Evolutionary conservation across 2,329 filamentous ascomycete genomes (phyloP).

Genomic region (Penicillium rolfsii): DNA sequence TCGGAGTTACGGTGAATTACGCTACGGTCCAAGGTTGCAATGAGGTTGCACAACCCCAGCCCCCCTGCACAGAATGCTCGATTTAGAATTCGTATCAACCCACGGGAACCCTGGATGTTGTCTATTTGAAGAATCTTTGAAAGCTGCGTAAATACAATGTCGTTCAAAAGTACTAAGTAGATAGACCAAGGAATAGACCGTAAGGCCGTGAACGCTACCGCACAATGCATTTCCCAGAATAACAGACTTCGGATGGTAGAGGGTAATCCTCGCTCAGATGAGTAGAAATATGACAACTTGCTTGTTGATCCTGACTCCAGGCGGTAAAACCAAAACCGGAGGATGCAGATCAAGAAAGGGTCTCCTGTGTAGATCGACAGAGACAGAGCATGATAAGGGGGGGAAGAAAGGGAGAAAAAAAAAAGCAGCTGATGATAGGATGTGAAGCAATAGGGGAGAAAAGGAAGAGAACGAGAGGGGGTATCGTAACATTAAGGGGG

Average conservation of each 20-base stretch:
- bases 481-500: constrained; percentile 42
- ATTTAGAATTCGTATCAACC: neutral
- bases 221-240: constrained; percentile 37
- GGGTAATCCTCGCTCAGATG: constrained; percentile 31
- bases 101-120: neutral
- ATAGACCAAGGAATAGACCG: constrained; percentile 14
- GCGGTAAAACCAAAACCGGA: constrained; percentile 14
- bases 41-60: neutral
- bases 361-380: constrained; percentile 22
- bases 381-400: neutral
- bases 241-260: constrained; percentile 18
- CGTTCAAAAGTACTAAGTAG: constrained; percentile 19
- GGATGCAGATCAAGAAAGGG: constrained; percentile 14
- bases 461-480: constrained; percentile 20
- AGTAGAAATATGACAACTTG: constrained; percentile 29
- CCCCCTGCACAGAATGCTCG: neutral
- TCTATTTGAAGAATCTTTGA: neutral
- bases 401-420: constrained; percentile 6
- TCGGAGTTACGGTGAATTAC: constrained; percentile 16
- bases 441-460: neutral
- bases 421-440: constrained; percentile 16
- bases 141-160: constrained; percentile 19
- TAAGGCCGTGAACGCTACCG: constrained; percentile 26
- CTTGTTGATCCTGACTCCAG: constrained; percentile 17
- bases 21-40: constrained; percentile 12